Conservation (phyloP, 257 asterid species). For the Nicotiana tomentosiformis region DNA sequence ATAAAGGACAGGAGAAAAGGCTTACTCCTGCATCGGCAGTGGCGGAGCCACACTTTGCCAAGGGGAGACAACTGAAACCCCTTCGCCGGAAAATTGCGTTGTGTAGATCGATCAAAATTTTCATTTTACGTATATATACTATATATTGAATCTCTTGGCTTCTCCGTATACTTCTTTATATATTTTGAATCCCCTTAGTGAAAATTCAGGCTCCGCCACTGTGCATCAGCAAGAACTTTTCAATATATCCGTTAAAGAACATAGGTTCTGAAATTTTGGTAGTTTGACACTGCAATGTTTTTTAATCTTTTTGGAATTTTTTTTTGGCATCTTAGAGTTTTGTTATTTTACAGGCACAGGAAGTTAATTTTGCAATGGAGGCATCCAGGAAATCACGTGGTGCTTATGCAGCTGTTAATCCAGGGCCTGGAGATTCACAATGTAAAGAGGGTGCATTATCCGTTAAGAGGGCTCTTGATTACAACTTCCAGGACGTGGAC, state of each 20-base stretch:
- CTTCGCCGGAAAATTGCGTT: no score
- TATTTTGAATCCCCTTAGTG: no score
- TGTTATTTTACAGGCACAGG: slow-evolving; percentile 58
- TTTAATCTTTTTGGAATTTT: neutral
- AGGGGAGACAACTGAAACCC: no score
- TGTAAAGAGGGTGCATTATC: slow-evolving; percentile 48
- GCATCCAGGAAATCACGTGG: slow-evolving; percentile 82
- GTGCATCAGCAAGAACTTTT: neutral
- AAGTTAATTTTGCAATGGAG: slow-evolving; percentile 82
- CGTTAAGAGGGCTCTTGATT: slow-evolving; percentile 80
- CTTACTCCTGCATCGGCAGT: neutral
- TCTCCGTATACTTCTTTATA: no score
- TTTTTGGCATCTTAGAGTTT: neutral
- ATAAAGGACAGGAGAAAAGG: neutral
- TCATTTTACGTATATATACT: no score
- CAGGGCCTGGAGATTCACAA: slow-evolving; percentile 56
- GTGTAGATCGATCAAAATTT: no score
- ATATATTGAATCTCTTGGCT: no score
- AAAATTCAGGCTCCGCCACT: no score
- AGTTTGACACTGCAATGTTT: neutral
- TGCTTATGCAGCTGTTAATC: slow-evolving; percentile 61
- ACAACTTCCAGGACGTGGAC: slow-evolving; percentile 84
- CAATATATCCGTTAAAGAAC: neutral
- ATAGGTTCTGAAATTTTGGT: neutral
- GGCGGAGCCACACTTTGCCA: no score